Evolutionary conservation across 805 yeast species (phyloP), one percentile per base, ranked within the genome.

Genomic region (Lipomyces mesembrius): DNA sequence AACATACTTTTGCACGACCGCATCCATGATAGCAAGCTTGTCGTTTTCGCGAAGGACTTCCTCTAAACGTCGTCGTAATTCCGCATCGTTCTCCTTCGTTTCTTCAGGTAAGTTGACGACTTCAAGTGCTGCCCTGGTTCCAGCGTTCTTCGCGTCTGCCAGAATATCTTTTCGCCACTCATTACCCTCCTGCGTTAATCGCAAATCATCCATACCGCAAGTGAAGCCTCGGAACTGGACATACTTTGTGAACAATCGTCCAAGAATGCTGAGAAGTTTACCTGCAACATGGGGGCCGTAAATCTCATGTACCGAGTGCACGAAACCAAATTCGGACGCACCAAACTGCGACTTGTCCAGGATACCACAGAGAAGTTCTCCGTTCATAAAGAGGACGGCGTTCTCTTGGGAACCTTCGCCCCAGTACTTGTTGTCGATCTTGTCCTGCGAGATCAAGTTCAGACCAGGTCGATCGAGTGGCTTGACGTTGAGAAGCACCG

Each of bases 121-220:
- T 79, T 95, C 99, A 49, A 91, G 85, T 52, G 99, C 99, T 53
- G 98, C 98, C 72, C 84, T 83, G 77, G 94, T 85, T 76, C 99
- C 99, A 65, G 87, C 88, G 74, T 90, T 96, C 61, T 84, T 85
- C 32, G 96, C 87, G 67, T 87, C 87, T 72, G 85, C 81, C 77
- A 96, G 83, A 69, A 95, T 90, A 67, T 92, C 96, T 14, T 81
- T 80, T 83, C 99, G 88, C 94, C 96, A 88, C 67, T 83, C 75
- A 78, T 96, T 93, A 77, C 99, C 99, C 11, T 68, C 60, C 74
- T 91, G 97, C 27, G 98, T 95, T 73, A 96, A 84, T 77, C 97
- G 87, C 78, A 95, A 83, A 82, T 95, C 99, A 78, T 95, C 99
- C 99, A 95, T 96, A 85, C 99, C 99, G 88, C 99, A 95, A 7